Percentiles rank a stretch among this genome's conserved stretches.
These are phyloP conservation scores for Picea glauca DNA, from an alignment of 75 land plant genomes.

Conservation along the genomic window DNA sequence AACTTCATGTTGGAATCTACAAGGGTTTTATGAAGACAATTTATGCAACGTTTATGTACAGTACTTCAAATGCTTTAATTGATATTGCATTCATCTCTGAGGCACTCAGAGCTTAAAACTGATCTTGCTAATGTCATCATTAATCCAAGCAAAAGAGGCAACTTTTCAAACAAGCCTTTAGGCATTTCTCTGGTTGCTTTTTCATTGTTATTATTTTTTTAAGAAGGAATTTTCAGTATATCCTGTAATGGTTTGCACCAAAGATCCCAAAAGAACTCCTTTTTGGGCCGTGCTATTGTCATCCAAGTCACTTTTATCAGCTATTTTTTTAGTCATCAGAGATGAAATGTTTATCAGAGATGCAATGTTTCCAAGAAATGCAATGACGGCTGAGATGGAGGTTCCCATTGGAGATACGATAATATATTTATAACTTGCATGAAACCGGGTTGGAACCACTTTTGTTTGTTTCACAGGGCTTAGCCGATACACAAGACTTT, in stretches of 20 bases:
- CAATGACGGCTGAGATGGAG: no score
- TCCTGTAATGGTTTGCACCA: background rate
- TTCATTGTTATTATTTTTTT: background rate
- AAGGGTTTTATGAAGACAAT: conserved; percentile 36
- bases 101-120: conserved; percentile 7
- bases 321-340: no score
- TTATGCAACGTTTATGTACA: conserved; percentile 31
- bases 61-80: background rate
- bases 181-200: background rate
- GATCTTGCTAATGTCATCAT: conserved; percentile 28
- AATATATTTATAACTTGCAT: conserved; percentile 26
- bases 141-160: conserved; percentile 22
- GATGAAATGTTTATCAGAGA: no score
- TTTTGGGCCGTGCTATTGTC: background rate
- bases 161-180: background rate
- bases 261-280: background rate
- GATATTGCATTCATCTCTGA: background rate
- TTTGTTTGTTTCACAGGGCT: conserved; percentile 24
- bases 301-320: background rate
- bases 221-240: background rate
- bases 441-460: conserved; percentile 26
- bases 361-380: no score
- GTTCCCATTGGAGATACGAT: conserved; percentile 4
- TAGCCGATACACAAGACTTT: conserved; percentile 19
- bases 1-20: conserved; percentile 45